Base-by-base conservation (phyloP, 83 land plant genomes). In the Thuja plicata region DNA sequence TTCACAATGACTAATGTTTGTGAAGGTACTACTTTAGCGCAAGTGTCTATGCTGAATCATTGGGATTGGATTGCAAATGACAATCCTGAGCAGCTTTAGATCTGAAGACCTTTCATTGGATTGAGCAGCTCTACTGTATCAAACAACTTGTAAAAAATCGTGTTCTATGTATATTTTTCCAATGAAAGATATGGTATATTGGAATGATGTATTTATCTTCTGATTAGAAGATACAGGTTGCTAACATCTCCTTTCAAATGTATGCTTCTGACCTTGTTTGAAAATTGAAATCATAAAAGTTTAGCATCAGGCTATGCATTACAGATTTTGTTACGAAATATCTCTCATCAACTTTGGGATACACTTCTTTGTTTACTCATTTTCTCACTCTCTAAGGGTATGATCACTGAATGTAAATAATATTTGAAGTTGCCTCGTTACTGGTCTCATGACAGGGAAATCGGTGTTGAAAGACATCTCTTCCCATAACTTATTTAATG, bases 101-200 rank as follows among this genome's bases (percentile, higher is more conserved):
- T 46, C 34, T n/a, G 50, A 43, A 83, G 86, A 83, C 35, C 86
- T 83, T 50, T 48, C 17, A 83, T 83, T 83, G 86, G 86, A 83
- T 83, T 24, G 8, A 45, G 85, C 85, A 83, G 54, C 32, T 50
- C 50, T 83, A 30, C 19, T 48, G 57, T 83, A 83, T 83, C 86
- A 46, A 48, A 48, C 55, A 50, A 83, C 13, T 83, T 83, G 86
- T 83, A 83, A 48, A 83, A 15, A 83, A 30, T 50, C 6, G 34
- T n/a, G 34, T 35, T 48, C 35, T 46, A 83, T 48, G 86, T 48
- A 83, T 40, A 83, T 83, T 83, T 30, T 48, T 30, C 54, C 19
- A 46, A 55, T 83, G 55, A 34, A 83, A 83, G 85, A 30, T 83
- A 46, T 21, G 34, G 30, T 46, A n/a, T 27, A 30, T 46, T 30